Evolutionary conservation across 768 basidiomycete genomes (phyloP).

Genomic region (Leccinum fibrillosum): DNA sequence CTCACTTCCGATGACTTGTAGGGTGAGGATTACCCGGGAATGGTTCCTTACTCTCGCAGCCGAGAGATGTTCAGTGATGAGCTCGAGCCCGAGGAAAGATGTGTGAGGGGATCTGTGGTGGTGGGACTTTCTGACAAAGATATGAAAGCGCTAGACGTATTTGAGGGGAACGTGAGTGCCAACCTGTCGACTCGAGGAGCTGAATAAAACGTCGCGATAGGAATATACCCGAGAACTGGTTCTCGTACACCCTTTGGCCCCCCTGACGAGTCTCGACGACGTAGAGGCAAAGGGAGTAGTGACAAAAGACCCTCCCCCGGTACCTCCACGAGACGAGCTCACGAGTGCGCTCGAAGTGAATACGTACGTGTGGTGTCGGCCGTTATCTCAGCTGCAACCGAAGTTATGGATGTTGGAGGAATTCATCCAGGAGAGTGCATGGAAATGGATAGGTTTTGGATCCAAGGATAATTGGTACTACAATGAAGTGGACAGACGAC

Average conservation of each 20-base stretch:
- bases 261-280: slow-evolving; percentile 34
- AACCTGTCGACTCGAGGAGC: not conserved
- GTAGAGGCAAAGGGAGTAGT: slow-evolving; percentile 27
- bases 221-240: slow-evolving; percentile 67
- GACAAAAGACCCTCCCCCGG: slow-evolving; percentile 40
- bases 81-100: slow-evolving; percentile 57
- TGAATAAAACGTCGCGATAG: slow-evolving; percentile 35
- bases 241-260: slow-evolving; percentile 52
- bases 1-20: slow-evolving; percentile 26
- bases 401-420: slow-evolving; percentile 80
- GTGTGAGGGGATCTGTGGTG: slow-evolving; percentile 79
- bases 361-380: slow-evolving; percentile 68
- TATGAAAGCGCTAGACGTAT: slow-evolving; percentile 66
- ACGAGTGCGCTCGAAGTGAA: slow-evolving; percentile 44
- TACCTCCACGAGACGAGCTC: slow-evolving; percentile 37
- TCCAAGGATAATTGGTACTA: slow-evolving; percentile 39
- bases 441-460: slow-evolving; percentile 66
- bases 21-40: slow-evolving; percentile 79
- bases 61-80: slow-evolving; percentile 45
- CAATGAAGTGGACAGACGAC: slow-evolving; percentile 45
- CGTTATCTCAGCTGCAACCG: slow-evolving; percentile 43
- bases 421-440: slow-evolving; percentile 72
- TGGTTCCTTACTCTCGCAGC: slow-evolving; percentile 59
- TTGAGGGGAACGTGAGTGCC: slow-evolving; percentile 71
- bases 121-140: slow-evolving; percentile 65